Evolutionary conservation across 352 stramenopile genomes (phyloP), one percentile per base, ranked within the genome.

Genomic region (Pythium brachiatum): DNA sequence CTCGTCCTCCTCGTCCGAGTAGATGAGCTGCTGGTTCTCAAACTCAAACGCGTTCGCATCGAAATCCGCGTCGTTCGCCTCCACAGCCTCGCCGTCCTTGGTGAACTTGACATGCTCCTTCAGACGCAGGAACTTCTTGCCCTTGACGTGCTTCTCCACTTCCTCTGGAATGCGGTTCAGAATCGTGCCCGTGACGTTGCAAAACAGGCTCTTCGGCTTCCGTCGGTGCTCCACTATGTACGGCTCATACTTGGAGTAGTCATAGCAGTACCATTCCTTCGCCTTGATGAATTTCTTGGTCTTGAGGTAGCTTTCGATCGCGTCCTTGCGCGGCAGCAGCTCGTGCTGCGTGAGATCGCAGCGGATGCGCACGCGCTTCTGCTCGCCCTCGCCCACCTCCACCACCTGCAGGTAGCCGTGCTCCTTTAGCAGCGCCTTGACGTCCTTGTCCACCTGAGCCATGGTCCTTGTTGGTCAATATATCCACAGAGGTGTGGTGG

Each of bases 171-270:
- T 97, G 56, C 82, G 80, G 70, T 97, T 97, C n/a, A 97, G 67
- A 26, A 91, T 73, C 26, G 66, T 91, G 41, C 79, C 70, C 5
- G 90, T 97, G 31, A 97, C 78, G 38, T 92, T 95, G 74, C 90
- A 97, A 52, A 72, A 97, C n/a, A 97, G 57, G 46, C 85, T 77
- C 64, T 95, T 95, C 29, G 77, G 53, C 29, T 94, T 83, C 41
- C 73, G 78, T n/a, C 89, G 90, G 63, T 97, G 86, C 46, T 79
- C 52, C 23, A 96, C 86, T 57, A 97, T 95, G 64, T 94, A 92
- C 58, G 90, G 90, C 70, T 93, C 86, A 77, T 96, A 97, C 79
- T 96, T 74, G 52, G 81, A 87, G 78, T 93, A 96, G 72, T 96
- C 88, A 70, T 89, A 76, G 69, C 76, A 93, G 69, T 96, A 96